phyloP scores from a whole-genome alignment of 2,329 filamentous ascomycete species.

The Magnaporthiopsis incrustans region DNA sequence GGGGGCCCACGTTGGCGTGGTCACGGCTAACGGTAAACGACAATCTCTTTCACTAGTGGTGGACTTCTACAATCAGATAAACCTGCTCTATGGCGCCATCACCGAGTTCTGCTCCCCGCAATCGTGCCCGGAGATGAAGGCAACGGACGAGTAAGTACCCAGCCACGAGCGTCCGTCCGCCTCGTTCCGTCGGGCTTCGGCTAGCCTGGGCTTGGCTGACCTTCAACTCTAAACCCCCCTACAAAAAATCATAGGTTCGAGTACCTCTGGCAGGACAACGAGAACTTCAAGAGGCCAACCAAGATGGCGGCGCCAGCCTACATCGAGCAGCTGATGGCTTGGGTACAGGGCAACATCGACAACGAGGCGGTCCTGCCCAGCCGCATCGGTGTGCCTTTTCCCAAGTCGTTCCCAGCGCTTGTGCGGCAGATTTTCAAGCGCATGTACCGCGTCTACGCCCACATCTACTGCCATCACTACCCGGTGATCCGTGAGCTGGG shows the following conservation, averaged over 20 bases:
- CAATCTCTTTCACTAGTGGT: slow-evolving; percentile 55
- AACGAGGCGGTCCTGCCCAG: slow-evolving; percentile 94
- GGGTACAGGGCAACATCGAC: slow-evolving; percentile 92
- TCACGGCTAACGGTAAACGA: slow-evolving; percentile 19
- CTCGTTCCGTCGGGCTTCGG: too few relatives aligned
- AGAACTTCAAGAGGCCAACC: slow-evolving; percentile 89
- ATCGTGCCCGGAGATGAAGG: slow-evolving; percentile 98
- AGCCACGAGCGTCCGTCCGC: neutral
- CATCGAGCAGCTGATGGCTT: slow-evolving; percentile 95
- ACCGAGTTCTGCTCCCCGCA: slow-evolving; percentile 98
- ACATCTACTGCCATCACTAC: slow-evolving; percentile 99
- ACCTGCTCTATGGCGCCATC: slow-evolving; percentile 95
- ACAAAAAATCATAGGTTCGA: slow-evolving; percentile 59
- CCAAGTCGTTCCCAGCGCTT: slow-evolving; percentile 80
- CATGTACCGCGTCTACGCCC: slow-evolving; percentile 95
- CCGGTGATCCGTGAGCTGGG: slow-evolving; percentile 91
- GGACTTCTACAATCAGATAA: slow-evolving; percentile 99
- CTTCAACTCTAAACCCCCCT: neutral
- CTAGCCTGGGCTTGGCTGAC: neutral
- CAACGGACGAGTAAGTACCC: slow-evolving; percentile 82
- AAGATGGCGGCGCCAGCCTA: slow-evolving; percentile 98
- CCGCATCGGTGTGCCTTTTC: slow-evolving; percentile 89
- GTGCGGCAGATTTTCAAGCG: slow-evolving; percentile 97
- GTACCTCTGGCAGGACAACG: slow-evolving; percentile 96
- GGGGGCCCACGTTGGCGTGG: neutral